Percentiles rank a stretch among this genome's conserved stretches.
These are phyloP conservation scores for Moesziomyces sp. DNA, from an alignment of 1,284 basidiomycete species.

Conservation along the genomic window DNA sequence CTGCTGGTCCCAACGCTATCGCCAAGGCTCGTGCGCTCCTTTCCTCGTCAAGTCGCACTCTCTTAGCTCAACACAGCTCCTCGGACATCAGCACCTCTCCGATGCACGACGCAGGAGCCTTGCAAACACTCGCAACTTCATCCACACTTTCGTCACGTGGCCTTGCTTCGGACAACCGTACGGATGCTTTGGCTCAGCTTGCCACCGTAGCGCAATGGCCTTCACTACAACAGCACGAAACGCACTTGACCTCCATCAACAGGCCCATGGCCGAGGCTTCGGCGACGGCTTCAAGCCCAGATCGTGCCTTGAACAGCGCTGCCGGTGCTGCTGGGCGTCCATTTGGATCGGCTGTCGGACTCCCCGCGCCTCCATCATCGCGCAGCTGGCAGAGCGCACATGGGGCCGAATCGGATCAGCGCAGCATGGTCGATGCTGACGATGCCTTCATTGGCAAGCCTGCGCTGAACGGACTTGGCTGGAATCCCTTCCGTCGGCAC, in stretches of 20 bases:
- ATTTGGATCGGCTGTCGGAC: background rate
- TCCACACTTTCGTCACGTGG: background rate
- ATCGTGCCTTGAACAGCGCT: background rate
- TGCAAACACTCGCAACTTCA: background rate
- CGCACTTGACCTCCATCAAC: background rate
- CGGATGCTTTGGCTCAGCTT: slow-evolving; percentile 27
- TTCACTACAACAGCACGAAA: slow-evolving; percentile 17
- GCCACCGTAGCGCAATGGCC: slow-evolving; percentile 43
- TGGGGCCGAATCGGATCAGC: slow-evolving; percentile 29
- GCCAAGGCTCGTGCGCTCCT: background rate
- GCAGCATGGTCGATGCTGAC: slow-evolving; percentile 49
- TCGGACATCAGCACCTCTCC: slow-evolving; percentile 23
- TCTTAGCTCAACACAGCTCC: slow-evolving; percentile 2
- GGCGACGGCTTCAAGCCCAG: background rate
- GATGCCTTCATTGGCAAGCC: slow-evolving; percentile 47
- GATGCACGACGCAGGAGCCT: slow-evolving; percentile 1
- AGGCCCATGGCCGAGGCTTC: background rate
- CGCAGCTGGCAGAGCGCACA: slow-evolving; percentile 23
- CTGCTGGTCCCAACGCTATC: slow-evolving; percentile 1
- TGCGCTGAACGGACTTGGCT: slow-evolving; percentile 40
- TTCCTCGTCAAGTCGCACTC: too few relatives aligned
- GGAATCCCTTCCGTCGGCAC: slow-evolving; percentile 45
- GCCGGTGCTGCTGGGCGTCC: too few relatives aligned
- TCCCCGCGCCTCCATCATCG: slow-evolving; percentile 12
- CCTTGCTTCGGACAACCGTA: slow-evolving; percentile 3